These are phyloP conservation scores for Paramecium pentaurelia DNA, from an alignment of 73 alveolate genomes.

Conservation along the genomic window DNA sequence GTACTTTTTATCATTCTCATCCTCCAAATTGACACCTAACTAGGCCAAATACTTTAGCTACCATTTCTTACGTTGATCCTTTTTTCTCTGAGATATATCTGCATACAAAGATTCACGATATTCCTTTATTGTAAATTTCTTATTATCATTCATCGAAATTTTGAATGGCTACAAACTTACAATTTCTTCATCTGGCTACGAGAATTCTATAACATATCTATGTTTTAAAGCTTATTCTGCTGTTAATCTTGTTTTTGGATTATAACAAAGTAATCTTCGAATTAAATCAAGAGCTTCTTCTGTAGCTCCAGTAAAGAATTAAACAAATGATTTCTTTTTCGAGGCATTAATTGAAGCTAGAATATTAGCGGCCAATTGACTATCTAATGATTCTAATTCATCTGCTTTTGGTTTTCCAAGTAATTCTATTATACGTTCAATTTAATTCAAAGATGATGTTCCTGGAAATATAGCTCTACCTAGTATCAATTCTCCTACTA, in stretches of 20 bases:
- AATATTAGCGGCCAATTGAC: slow-evolving; percentile 74
- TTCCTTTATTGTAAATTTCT: slow-evolving; percentile 78
- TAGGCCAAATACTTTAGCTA: slow-evolving; percentile 55
- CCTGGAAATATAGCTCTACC: slow-evolving; percentile 89
- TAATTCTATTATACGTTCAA: slow-evolving; percentile 75
- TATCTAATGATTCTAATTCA: slow-evolving; percentile 75
- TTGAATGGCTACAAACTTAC: slow-evolving; percentile 73
- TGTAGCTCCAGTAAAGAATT: slow-evolving; percentile 71
- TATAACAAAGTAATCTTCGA: slow-evolving; percentile 63
- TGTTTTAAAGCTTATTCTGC: slow-evolving; percentile 85
- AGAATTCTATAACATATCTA: slow-evolving; percentile 82
- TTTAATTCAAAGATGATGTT: slow-evolving; percentile 74
- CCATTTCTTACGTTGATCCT: slow-evolving; percentile 72
- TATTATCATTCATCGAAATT: slow-evolving; percentile 82
- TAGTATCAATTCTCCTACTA: slow-evolving; percentile 75
- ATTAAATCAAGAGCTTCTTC: slow-evolving; percentile 79
- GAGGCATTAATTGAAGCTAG: slow-evolving; percentile 66
- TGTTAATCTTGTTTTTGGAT: slow-evolving; percentile 74
- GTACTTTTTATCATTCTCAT: slow-evolving; percentile 1
- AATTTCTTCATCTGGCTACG: slow-evolving; percentile 75
- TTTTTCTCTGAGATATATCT: slow-evolving; percentile 72
- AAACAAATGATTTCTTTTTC: slow-evolving; percentile 68
- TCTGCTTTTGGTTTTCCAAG: slow-evolving; percentile 80
- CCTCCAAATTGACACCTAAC: slow-evolving; percentile 36
- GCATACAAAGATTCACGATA: slow-evolving; percentile 79